These are phyloP conservation scores for Mucor mucedo DNA, from an alignment of 371 early-diverging fungal genomes.

Conservation along the genomic window DNA sequence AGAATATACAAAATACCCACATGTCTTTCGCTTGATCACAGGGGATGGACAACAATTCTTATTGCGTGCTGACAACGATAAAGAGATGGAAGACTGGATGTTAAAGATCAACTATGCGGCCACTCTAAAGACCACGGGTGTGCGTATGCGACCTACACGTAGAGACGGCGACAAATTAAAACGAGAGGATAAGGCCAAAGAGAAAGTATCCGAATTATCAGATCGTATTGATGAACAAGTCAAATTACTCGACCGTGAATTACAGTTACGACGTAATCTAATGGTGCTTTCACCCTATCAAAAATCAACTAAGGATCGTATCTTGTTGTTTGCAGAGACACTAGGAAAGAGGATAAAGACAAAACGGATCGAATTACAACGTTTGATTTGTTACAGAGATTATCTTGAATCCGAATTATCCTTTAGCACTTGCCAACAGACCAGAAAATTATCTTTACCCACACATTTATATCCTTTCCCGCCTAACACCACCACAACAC, in stretches of 20 bases:
- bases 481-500: background rate
- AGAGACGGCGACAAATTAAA: conserved; percentile 16
- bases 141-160: conserved; percentile 53
- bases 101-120: conserved; percentile 80
- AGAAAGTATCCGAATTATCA: conserved; percentile 33
- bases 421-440: conserved; percentile 28
- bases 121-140: conserved; percentile 70
- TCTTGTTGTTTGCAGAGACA: conserved; percentile 58
- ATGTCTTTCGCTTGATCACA: conserved; percentile 77
- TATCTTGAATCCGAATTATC: conserved; percentile 69
- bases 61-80: conserved; percentile 66
- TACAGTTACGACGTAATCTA: conserved; percentile 67
- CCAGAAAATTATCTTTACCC: conserved; percentile 29
- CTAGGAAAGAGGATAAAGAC: conserved; percentile 60
- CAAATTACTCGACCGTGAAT: conserved; percentile 49
- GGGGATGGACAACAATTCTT: conserved; percentile 75
- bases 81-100: conserved; percentile 84
- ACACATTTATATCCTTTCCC: conserved; percentile 20
- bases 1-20: conserved; percentile 71
- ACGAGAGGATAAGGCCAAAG: conserved; percentile 30
- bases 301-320: conserved; percentile 64
- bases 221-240: conserved; percentile 45
- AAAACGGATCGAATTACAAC: conserved; percentile 63
- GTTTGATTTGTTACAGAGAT: conserved; percentile 73
- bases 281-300: conserved; percentile 70